phyloP scores from a whole-genome alignment of 1,284 basidiomycete species.

The Microbotryum intermedium region DNA sequence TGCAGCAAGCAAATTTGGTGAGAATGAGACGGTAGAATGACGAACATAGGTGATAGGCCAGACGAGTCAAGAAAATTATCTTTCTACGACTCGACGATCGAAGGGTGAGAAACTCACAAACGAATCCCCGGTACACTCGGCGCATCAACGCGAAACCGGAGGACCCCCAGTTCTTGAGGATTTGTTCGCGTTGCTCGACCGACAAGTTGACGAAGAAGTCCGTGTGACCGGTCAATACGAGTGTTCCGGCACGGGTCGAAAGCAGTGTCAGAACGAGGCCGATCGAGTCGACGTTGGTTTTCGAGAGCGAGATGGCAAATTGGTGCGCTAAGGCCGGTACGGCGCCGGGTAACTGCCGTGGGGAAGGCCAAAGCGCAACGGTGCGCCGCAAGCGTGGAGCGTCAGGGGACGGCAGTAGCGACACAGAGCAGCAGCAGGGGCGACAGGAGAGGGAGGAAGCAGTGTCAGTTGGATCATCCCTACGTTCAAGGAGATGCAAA shows the following conservation, averaged over 20 bases:
- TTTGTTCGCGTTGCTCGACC: constrained; percentile 13
- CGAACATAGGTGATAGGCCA: no score
- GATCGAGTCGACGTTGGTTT: constrained; percentile 17
- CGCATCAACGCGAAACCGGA: constrained; percentile 16
- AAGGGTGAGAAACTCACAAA: neutral
- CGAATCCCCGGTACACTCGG: constrained; percentile 15
- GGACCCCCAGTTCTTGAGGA: constrained; percentile 15
- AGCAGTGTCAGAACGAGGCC: constrained; percentile 11
- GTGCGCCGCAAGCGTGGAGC: no score
- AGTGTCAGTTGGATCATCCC: no score
- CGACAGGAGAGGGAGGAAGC: no score
- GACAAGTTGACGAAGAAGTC: constrained; percentile 13
- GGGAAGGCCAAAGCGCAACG: no score
- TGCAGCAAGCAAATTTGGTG: neutral
- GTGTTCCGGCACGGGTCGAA: constrained; percentile 20
- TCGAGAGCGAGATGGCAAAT: constrained; percentile 11
- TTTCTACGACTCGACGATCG: neutral
- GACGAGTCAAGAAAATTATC: neutral
- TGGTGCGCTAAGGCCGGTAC: constrained; percentile 17
- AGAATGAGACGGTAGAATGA: neutral
- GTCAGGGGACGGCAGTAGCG: no score
- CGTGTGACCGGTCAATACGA: constrained; percentile 17
- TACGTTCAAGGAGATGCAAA: no score
- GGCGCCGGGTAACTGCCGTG: constrained; percentile 6
- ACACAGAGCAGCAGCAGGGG: no score